These are phyloP conservation scores for Mycena vulgaris DNA, from an alignment of 768 basidiomycete genomes.

Conservation along the genomic window DNA sequence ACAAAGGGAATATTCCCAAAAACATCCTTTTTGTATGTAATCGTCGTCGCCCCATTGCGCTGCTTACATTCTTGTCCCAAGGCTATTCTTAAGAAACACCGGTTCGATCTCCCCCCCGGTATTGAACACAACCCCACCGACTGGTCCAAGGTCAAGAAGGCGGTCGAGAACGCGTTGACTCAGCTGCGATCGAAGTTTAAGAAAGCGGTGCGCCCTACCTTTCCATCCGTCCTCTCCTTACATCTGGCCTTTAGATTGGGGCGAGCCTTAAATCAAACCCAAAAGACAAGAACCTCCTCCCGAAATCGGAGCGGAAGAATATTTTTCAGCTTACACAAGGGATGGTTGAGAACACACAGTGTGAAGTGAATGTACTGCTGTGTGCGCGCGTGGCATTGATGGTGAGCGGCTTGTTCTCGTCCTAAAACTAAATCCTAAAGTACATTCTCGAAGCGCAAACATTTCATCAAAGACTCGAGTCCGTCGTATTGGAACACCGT, in stretches of 20 bases:
- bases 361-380: conserved; percentile 7
- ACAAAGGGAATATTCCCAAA: conserved; percentile 9
- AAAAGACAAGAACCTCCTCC: background rate
- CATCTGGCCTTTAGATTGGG: background rate
- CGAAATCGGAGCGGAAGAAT: background rate
- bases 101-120: background rate
- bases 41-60: background rate
- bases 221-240: background rate
- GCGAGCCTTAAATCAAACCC: background rate
- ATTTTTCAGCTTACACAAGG: background rate
- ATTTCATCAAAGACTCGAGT: background rate
- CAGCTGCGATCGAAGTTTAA: background rate
- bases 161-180: background rate
- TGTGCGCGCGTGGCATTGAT: conserved; percentile 1
- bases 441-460: background rate
- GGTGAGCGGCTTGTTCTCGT: background rate
- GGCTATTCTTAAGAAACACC: background rate
- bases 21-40: background rate
- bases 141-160: conserved; percentile 3
- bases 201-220: background rate
- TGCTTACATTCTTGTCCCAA: background rate
- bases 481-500: background rate
- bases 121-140: conserved; percentile 14
- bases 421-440: background rate
- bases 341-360: background rate